Percentiles rank a stretch among this genome's conserved stretches.
Conservation (phyloP, 768 basidiomycete genomes). For the Guyanaporus albipodus region DNA sequence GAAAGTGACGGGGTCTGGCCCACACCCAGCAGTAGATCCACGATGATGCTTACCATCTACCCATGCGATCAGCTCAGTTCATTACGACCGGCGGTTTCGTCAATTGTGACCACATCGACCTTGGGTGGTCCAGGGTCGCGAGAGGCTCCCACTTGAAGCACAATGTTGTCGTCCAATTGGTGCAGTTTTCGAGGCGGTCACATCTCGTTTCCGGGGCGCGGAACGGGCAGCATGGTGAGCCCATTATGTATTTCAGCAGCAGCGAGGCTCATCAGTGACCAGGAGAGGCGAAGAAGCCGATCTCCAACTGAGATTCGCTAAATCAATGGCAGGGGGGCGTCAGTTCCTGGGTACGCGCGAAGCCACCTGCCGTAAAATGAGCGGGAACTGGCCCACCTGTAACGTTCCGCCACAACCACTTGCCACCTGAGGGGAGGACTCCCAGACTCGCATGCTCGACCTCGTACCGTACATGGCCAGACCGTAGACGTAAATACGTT, state of each 20-base stretch:
- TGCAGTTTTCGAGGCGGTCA: background rate
- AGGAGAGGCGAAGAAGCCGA: constrained; percentile 12
- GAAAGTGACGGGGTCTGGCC: constrained; percentile 4
- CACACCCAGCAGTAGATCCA: no score
- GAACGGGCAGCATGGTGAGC: background rate
- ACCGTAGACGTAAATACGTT: constrained; percentile 16
- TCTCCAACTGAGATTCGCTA: constrained; percentile 23
- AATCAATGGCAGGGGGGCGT: background rate
- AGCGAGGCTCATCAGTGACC: background rate
- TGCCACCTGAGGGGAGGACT: constrained; percentile 4
- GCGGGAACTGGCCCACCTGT: constrained; percentile 11
- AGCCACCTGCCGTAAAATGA: constrained; percentile 28
- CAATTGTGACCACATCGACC: constrained; percentile 10
- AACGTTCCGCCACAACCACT: constrained; percentile 19
- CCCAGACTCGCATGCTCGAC: background rate
- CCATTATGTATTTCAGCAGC: constrained; percentile 15
- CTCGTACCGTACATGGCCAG: background rate
- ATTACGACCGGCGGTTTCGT: constrained; percentile 21
- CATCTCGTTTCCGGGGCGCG: constrained; percentile 4
- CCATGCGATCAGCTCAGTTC: constrained; percentile 17
- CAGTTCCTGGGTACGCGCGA: constrained; percentile 21
- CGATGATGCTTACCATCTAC: constrained; percentile 2
- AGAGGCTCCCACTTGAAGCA: background rate
- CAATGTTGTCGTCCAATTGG: background rate
- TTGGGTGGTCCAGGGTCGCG: constrained; percentile 11